Base-by-base conservation (phyloP, 106 monocot genomes). In the Allium cepa region DNA sequence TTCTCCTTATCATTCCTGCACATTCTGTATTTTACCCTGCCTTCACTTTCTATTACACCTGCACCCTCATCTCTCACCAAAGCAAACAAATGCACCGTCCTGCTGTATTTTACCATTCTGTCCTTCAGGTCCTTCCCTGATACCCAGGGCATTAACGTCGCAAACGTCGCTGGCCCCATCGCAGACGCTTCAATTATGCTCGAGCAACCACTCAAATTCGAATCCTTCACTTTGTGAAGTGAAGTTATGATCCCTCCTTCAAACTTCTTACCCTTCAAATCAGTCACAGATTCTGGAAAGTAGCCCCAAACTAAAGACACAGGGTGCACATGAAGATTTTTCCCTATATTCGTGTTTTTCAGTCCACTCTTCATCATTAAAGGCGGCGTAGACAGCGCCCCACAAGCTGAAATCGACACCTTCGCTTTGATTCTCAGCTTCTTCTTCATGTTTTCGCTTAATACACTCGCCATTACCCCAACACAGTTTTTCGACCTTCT, bases 241-340 rank as follows among this genome's bases (percentile, higher is more conserved):
- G 85, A 82, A 51, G 89, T 89, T 36, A 89, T 82, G 67, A 89
- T 85, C 28, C 89, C 89, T 53, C 89, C 89, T 46, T 82, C 77
- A 59, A 73, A 82, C 8, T 1, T 53, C 52, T 73, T 79, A 8
- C 91, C 91, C 61, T 77, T 72, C 56, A 85, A 56, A 46, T 79
- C 75, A 11, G 77, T 47, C 3, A n/a, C 71, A 1, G 76, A 73
- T 0, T 90, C 90, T 0, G 94, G 94, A 66, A 94, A 90, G 76
- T 90, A 94, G 7, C 94, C 94, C 94, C 94, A 94, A 4, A 72
- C 94, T 3, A 87, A 8, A 47, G 66, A 47, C 3, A 71, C 82
- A 7, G 94, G 94, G 64, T 94, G 94, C 36, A 87, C 80, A 68
- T 83, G 90, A 6, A 94, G 85, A 76, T 94, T 87, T 72, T 66